Evolutionary conservation across 371 early-diverging fungal genomes (phyloP), one percentile per base, ranked within the genome.

Genomic region (Rhizopus arrhizus): DNA sequence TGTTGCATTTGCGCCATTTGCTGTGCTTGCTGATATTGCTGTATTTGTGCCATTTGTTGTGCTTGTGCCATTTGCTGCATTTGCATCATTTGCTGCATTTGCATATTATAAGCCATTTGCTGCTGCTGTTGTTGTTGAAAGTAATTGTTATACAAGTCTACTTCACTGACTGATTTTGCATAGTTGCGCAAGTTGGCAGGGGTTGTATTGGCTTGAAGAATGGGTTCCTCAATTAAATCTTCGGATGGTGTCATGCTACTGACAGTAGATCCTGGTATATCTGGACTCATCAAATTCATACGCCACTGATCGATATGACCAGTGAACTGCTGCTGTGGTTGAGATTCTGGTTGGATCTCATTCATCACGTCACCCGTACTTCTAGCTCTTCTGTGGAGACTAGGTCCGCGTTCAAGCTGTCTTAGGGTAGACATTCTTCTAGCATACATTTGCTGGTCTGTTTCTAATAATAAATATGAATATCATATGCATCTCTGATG

Each of bases 1-100:
- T 72, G 72, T 53, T 75, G 72, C 34, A 65, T 53, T 55, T 72
- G 72, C 16, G 59, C 62, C 51, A 66, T 66, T 55, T 76, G 76
- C 49, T 67, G 70, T 16, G 43, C 58, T 11, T 51, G 49, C 36
- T 61, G 67, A 41, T 67, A 60, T 29, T 63, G 65, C 58, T 65
- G 63, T 22, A 55, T 56, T 53, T 67, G 68, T 36, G 65, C 65
- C 60, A 64, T 61, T 47, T 69, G 73, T 43, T 65, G 43, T 6
- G 59, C 59, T 59, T 71, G 68, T 51, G 65, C 73, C 42, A 73
- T 72, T 54, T 72, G 76, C 35, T 67, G 69, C 48, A 66, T 57
- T 50, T 72, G 67, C 35, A 59, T 58, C 64, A 59, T 46, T 33
- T 74, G 69, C 43, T 74, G 74, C 16, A 65, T 68, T 56, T 74